phyloP scores from a whole-genome alignment of 2,329 filamentous ascomycete species.

The Penicillium janthinellum region DNA sequence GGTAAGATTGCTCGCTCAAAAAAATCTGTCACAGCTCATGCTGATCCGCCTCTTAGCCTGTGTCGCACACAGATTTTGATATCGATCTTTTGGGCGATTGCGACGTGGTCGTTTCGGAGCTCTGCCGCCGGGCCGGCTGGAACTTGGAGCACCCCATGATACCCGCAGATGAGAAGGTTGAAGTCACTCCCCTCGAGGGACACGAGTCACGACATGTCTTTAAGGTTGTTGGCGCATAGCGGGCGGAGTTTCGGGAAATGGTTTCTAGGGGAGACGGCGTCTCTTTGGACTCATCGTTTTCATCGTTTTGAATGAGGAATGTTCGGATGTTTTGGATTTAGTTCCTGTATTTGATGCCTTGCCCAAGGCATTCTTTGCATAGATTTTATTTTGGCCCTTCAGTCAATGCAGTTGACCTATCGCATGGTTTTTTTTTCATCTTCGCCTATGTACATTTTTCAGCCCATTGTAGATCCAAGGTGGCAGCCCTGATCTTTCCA shows the following conservation, averaged over 20 bases:
- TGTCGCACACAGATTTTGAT: constrained; percentile 90
- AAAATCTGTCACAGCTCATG: neutral
- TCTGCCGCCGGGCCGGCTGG: constrained; percentile 83
- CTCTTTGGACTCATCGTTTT: constrained; percentile 17
- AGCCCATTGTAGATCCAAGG: too few relatives aligned
- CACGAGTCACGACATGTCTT: constrained; percentile 49
- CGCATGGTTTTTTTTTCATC: neutral
- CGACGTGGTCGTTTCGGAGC: constrained; percentile 83
- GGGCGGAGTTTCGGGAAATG: constrained; percentile 35
- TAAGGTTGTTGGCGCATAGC: constrained; percentile 44
- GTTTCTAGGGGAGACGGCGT: constrained; percentile 32
- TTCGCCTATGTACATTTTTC: neutral
- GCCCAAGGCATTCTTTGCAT: constrained; percentile 7
- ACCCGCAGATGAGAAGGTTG: constrained; percentile 63
- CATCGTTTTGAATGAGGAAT: constrained; percentile 14
- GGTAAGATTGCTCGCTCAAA: constrained; percentile 41
- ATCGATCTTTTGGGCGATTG: constrained; percentile 95
- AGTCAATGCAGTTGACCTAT: neutral
- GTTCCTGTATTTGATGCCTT: constrained; percentile 2
- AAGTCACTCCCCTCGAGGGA: constrained; percentile 55
- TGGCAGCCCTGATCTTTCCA: too few relatives aligned
- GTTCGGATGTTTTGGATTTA: constrained; percentile 3
- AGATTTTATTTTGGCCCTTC: constrained; percentile 4
- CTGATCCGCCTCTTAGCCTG: constrained; percentile 54
- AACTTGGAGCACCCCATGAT: constrained; percentile 80